Evolutionary conservation across 139 green algal species (phyloP).

Genomic region (Limnomonas spitsbergensis): DNA sequence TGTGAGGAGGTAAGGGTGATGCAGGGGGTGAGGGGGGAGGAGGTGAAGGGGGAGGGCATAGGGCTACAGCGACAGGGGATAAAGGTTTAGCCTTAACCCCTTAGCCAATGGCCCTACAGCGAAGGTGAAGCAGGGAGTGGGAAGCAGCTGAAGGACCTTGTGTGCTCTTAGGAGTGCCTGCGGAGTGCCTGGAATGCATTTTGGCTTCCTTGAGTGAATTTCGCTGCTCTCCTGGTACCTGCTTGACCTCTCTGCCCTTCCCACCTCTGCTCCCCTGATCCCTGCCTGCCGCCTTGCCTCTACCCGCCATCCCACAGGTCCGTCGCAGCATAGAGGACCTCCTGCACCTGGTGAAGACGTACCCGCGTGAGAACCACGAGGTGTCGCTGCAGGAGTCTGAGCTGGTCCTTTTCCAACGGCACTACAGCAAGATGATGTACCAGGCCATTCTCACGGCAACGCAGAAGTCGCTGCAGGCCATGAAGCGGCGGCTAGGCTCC

Average conservation of each 20-base stretch:
- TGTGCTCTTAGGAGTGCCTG: too few species aligned
- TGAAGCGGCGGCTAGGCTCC: slow-evolving; percentile 75
- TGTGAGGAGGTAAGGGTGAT: too few species aligned
- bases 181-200: too few species aligned
- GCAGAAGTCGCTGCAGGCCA: slow-evolving; percentile 59
- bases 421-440: slow-evolving; percentile 84
- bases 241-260: too few species aligned
- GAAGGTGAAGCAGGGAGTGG: too few species aligned
- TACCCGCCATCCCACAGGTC: slow-evolving; percentile 40
- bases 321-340: slow-evolving; percentile 73
- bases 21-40: too few species aligned
- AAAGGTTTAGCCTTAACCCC: not conserved
- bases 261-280: too few species aligned
- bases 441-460: slow-evolving; percentile 69
- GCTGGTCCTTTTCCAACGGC: slow-evolving; percentile 55
- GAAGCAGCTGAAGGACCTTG: too few species aligned
- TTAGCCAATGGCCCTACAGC: too few species aligned
- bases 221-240: too few species aligned
- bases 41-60: not conserved
- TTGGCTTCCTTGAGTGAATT: too few species aligned
- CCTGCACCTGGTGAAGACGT: slow-evolving; percentile 55
- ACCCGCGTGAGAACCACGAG: slow-evolving; percentile 74
- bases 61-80: not conserved
- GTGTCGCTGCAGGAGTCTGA: slow-evolving; percentile 47
- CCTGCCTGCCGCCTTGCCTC: too few species aligned